Base-by-base conservation (phyloP, 1,139 yeast genomes). In the Meyerozyma guilliermondii region DNA sequence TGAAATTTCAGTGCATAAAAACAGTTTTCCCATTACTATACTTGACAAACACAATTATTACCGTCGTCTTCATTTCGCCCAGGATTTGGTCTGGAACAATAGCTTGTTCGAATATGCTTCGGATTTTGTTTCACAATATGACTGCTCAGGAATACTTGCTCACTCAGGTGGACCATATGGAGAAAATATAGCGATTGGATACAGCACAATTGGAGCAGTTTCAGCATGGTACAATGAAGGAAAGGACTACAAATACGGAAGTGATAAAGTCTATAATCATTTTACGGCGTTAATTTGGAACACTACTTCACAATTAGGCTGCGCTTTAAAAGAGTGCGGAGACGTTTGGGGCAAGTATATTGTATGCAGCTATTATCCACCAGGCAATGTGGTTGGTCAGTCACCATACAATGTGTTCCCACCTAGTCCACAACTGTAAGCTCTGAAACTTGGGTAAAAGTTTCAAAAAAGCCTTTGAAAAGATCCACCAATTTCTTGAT, bases 391-490 rank as follows among this genome's bases (percentile, higher is more conserved):
- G 30, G 62, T 75, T 41, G 80, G 75, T 0, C 43, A 50, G 4
- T 54, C 54, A 7, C 35, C 47, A 4, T 39, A 44, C 28, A 67
- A 67, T 45, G 68, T 67, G 3, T 59, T 66, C 44, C 66, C 40
- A 7, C 24, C 24, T 33, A 33, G 16, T 17, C 36, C 36, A 18
- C 36, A 10, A 33, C 14, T 3, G 24, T 29, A 10, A 13, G 16
- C 6, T 13, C 5, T 8, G 24, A 11, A 33, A 68, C 46, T 10
- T 54, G 59, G 28, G 49, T 49, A 46, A 63, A 71, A 30, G 62
- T 51, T 16, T 57, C 80, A 59, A 80, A 87, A 59, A 76, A 89
- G 16, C 79, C 70, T 51, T 67, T 71, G 59, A 86, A 87, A 50
- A 91, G 69, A 40, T 67, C 65, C 40, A 80, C 74, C 46, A 88